phyloP scores from a whole-genome alignment of 805 yeast species.

The Wickerhamiella occidentalis region DNA sequence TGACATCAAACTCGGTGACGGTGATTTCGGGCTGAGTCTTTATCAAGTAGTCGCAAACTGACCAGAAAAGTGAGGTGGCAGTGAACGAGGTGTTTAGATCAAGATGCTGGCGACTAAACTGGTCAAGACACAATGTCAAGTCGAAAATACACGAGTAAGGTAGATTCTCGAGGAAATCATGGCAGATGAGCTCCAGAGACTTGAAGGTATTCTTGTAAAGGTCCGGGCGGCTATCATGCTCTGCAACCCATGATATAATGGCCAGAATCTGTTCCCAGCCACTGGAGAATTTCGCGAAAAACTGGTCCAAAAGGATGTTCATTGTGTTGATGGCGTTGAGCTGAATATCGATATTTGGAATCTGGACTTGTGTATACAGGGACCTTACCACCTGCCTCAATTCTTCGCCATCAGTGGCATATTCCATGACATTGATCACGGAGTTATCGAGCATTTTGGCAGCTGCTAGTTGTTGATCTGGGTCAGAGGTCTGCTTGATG shows the following conservation, averaged over 20 bases:
- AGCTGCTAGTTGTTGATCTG: constrained; percentile 38
- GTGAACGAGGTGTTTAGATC: constrained; percentile 85
- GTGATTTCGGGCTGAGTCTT: constrained; percentile 6
- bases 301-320: constrained; percentile 63
- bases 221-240: constrained; percentile 24
- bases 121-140: constrained; percentile 58
- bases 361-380: constrained; percentile 32
- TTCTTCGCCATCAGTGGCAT: constrained; percentile 17
- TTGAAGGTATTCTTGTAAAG: constrained; percentile 63
- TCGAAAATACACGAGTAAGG: constrained; percentile 53
- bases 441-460: constrained; percentile 43
- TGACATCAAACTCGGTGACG: not conserved
- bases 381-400: constrained; percentile 35
- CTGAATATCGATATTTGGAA: constrained; percentile 57
- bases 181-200: constrained; percentile 69
- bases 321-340: constrained; percentile 50
- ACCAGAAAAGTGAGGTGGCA: constrained; percentile 85
- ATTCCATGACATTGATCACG: constrained; percentile 27
- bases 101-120: constrained; percentile 55
- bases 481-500: constrained; percentile 30
- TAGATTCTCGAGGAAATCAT: constrained; percentile 65
- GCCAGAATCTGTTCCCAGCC: constrained; percentile 67
- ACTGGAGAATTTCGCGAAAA: constrained; percentile 47
- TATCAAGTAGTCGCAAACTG: constrained; percentile 61
- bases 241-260: constrained; percentile 31